Evolutionary conservation across 2,329 filamentous ascomycete genomes (phyloP).

Genomic region (Parafenestella ontariensis): DNA sequence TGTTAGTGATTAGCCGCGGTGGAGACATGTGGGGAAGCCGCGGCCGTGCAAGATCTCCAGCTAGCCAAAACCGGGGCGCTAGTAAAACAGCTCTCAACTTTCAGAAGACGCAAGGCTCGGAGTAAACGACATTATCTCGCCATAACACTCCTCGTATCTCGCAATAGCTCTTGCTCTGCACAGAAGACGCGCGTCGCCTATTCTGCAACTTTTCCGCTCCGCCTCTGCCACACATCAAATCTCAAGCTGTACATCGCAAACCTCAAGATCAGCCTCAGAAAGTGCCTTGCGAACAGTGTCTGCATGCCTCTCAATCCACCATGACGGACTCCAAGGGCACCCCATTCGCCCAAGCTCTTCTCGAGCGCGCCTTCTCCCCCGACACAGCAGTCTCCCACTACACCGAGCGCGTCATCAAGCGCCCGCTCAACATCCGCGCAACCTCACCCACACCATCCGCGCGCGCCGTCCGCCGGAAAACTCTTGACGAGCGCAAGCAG

Average conservation of each 20-base stretch:
- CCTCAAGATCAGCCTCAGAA: background rate
- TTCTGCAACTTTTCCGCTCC: background rate
- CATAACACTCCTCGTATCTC: background rate
- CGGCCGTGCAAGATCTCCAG: background rate
- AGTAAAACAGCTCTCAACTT: background rate
- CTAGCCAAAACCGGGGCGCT: constrained; percentile 1
- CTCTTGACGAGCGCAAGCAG: constrained; percentile 56
- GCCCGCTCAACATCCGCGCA: constrained; percentile 78
- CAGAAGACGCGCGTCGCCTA: background rate
- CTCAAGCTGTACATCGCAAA: background rate
- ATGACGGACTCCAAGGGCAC: constrained; percentile 24
- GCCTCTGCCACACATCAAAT: background rate
- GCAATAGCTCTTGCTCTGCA: background rate
- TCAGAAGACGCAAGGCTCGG: background rate
- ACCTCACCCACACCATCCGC: constrained; percentile 69
- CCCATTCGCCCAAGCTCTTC: constrained; percentile 61
- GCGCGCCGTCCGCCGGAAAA: constrained; percentile 54
- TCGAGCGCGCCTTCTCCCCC: constrained; percentile 80
- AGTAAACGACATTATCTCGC: background rate
- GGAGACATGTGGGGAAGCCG: background rate
- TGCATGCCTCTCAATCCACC: background rate
- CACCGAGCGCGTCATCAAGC: constrained; percentile 81
- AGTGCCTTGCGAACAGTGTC: background rate
- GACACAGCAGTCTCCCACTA: constrained; percentile 75
- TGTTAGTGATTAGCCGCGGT: too few relatives aligned